phyloP scores from a whole-genome alignment of 2,329 filamentous ascomycete genomes.

The Albifimbria verrucaria region DNA sequence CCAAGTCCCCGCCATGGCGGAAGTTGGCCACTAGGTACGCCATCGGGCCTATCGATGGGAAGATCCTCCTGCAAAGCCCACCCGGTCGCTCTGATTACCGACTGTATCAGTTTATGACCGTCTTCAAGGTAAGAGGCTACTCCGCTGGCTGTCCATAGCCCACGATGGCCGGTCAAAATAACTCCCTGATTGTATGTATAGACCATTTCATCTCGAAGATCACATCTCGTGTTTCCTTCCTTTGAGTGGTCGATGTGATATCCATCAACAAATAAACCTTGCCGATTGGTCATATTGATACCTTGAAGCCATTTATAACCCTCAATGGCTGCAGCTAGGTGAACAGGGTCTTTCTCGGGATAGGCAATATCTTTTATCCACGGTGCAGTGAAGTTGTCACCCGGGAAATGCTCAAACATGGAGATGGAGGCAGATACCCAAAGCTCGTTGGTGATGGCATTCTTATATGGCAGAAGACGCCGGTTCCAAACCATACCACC shows the following conservation, averaged over 20 bases:
- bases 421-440: constrained; percentile 79
- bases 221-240: constrained; percentile 69
- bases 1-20: constrained; percentile 73
- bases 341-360: constrained; percentile 51
- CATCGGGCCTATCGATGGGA: constrained; percentile 37
- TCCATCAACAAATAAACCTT: constrained; percentile 79
- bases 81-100: constrained; percentile 75
- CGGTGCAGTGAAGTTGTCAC: constrained; percentile 70
- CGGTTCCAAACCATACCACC: constrained; percentile 94
- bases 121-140: constrained; percentile 69
- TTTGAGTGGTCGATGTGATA: constrained; percentile 71
- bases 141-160: constrained; percentile 76
- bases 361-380: constrained; percentile 40
- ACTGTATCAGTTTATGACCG: constrained; percentile 72
- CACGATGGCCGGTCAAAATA: constrained; percentile 74
- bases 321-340: constrained; percentile 70
- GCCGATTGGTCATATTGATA: constrained; percentile 75
- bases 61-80: constrained; percentile 52
- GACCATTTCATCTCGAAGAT: constrained; percentile 80
- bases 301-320: constrained; percentile 77
- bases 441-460: constrained; percentile 91
- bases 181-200: constrained; percentile 97
- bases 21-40: constrained; percentile 30
- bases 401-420: constrained; percentile 89
- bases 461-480: constrained; percentile 79